Percentiles rank a stretch among this genome's conserved stretches.
These are phyloP conservation scores for Penicillium dipodomyicola DNA, from an alignment of 495 filamentous ascomycete genomes.

Conservation along the genomic window DNA sequence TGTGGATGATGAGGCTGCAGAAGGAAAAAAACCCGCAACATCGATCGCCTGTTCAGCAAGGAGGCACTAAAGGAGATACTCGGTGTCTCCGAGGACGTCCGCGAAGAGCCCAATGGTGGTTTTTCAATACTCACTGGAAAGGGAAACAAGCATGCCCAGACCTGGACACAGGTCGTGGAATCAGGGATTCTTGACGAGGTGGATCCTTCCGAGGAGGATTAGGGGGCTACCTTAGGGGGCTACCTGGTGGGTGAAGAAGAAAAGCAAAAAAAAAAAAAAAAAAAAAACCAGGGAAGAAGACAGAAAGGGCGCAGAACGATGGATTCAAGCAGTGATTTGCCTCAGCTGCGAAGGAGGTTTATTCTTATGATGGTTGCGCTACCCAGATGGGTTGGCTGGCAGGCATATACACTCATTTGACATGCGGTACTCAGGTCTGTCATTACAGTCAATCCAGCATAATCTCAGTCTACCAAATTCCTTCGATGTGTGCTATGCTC, in stretches of 20 bases:
- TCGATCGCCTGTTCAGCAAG: neutral
- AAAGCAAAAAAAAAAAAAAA: too few relatives aligned
- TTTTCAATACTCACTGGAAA: neutral
- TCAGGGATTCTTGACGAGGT: neutral
- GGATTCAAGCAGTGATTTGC: neutral
- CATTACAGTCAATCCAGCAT: too few relatives aligned
- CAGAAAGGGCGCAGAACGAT: neutral
- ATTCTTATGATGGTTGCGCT: neutral
- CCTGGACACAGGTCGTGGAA: neutral
- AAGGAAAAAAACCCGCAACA: neutral
- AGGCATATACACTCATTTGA: too few relatives aligned
- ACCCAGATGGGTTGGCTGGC: too few relatives aligned
- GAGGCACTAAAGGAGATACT: neutral
- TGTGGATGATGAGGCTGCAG: slow-evolving; percentile 44
- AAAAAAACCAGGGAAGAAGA: neutral
- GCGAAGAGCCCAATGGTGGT: neutral
- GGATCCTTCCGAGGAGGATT: neutral
- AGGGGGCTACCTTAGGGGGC: neutral
- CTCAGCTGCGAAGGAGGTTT: neutral
- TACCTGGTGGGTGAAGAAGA: too few relatives aligned
- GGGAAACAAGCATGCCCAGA: neutral
- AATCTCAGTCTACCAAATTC: too few relatives aligned
- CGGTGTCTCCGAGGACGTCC: neutral
- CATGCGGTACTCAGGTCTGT: too few relatives aligned
- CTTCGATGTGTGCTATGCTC: too few relatives aligned